Evolutionary conservation across 257 asterid species (phyloP).

Genomic region (Nicotiana paniculata): DNA sequence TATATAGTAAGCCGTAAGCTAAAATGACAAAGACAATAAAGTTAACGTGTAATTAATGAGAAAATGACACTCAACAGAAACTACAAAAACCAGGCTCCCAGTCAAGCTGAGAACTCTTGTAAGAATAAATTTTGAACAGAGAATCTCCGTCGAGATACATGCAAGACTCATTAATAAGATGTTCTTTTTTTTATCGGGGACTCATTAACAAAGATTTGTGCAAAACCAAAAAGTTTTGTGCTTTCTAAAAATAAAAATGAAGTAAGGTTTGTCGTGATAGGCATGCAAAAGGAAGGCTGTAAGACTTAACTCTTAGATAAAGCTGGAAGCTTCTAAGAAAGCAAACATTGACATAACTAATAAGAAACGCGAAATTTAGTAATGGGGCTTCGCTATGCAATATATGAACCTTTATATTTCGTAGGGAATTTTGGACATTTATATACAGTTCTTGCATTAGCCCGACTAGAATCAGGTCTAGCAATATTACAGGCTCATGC

Average conservation of each 20-base stretch:
- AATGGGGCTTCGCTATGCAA: background rate
- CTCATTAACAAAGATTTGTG: background rate
- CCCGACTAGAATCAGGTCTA: background rate
- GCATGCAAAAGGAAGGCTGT: background rate
- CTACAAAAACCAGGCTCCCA: background rate
- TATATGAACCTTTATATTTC: background rate
- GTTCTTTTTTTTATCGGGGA: background rate
- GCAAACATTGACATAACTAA: background rate
- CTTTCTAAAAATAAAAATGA: too few relatives aligned
- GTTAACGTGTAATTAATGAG: background rate
- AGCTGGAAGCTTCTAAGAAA: background rate
- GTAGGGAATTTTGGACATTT: background rate
- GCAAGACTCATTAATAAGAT: background rate
- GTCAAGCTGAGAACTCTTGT: background rate
- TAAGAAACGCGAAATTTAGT: background rate
- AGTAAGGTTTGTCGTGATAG: background rate
- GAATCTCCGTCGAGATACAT: background rate
- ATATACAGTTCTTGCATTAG: background rate
- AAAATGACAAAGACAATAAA: background rate
- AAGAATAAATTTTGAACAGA: background rate
- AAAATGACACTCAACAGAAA: background rate
- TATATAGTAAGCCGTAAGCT: background rate
- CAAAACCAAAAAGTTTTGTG: background rate
- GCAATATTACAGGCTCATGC: background rate
- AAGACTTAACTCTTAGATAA: background rate